Evolutionary conservation across 805 yeast species (phyloP), one percentile per base, ranked within the genome.

Genomic region (Candida morakotiae): DNA sequence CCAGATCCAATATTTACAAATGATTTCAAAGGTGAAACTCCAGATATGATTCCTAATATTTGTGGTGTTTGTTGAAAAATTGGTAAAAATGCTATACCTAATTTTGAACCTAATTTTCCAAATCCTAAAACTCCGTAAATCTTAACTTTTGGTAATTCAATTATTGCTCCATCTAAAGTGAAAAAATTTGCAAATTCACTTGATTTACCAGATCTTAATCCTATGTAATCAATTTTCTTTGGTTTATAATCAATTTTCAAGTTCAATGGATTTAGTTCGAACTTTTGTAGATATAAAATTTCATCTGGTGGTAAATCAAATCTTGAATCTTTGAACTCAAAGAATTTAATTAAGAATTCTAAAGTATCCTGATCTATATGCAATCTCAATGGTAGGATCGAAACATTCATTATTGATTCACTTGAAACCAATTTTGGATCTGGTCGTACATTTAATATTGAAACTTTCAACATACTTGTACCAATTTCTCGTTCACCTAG

Each of bases 361-460:
- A 88, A 65, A 0, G 97, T 86, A 51, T 91, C 98, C 56, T 93
- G 98, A 57, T 93, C 98, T 30, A 93, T 79, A 54, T 87, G 87
- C 11, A 93, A 58, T 35, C 96, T 67, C 30, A 93, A 52, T 0
- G 98, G 98, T 14, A 84, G 62, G 0, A 87, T 60, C 4, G 68
- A 53, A 1, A 80, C 64, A 18, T 68, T 61, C 31, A 87, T 42
- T 2, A 75, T 61, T 15, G 81, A 53, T 51, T 89, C 98, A 1
- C 84, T 68, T 2, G 86, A 82, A n/a, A 81, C 80, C 23, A 87
- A 50, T 8, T 62, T 54, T 0, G 77, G 62, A 9, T 79, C 73
- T 0, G 95, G 94, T 39, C 87, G 64, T 2, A 85, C 73, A 27
- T 78, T 79, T 14, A 70, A 71, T 30, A 87, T 49, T 4, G 61